Evolutionary conservation across 257 asterid species (phyloP).

Genomic region (Solanum sejunctum): DNA sequence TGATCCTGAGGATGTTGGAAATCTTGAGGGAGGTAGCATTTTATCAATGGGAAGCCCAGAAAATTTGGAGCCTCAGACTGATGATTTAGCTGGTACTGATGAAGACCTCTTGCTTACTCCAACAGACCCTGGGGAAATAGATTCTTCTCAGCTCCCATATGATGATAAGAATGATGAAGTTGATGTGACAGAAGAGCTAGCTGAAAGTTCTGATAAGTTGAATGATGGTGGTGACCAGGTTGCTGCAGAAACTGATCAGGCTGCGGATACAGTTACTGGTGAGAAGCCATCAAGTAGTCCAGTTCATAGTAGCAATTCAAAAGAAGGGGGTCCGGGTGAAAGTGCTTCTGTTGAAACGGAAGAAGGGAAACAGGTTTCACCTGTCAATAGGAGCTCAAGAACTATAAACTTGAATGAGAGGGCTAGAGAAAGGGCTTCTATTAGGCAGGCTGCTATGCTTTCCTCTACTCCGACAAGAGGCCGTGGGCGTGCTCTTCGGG

Average conservation of each 20-base stretch:
- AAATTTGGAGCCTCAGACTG: constrained; percentile 28
- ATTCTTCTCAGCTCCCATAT: constrained; percentile 27
- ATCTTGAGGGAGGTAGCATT: constrained; percentile 36
- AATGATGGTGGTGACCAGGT: constrained; percentile 27
- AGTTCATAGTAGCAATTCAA: constrained; percentile 28
- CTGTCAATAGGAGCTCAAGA: constrained; percentile 31
- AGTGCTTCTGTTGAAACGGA: constrained; percentile 11
- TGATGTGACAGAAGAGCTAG: constrained; percentile 16
- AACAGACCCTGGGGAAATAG: constrained; percentile 52
- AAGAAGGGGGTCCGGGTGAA: constrained; percentile 27
- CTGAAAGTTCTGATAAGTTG: constrained; percentile 24
- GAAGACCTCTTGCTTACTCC: constrained; percentile 13
- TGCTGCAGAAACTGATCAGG: constrained; percentile 25
- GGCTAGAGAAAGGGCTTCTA: constrained; percentile 42
- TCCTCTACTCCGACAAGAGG: constrained; percentile 33
- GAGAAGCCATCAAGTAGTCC: constrained; percentile 29
- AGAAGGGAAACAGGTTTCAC: constrained; percentile 17
- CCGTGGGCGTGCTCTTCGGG: constrained; percentile 53
- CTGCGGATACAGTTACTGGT: constrained; percentile 7
- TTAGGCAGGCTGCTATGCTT: constrained; percentile 40
- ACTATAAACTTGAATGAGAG: constrained; percentile 59
- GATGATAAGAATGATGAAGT: constrained; percentile 34
- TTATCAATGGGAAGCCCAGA: constrained; percentile 23
- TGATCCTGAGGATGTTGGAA: constrained; percentile 27
- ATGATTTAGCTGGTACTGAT: constrained; percentile 30